Conservation (phyloP, 495 filamentous ascomycete genomes). For the Neurospora tetraspora region DNA sequence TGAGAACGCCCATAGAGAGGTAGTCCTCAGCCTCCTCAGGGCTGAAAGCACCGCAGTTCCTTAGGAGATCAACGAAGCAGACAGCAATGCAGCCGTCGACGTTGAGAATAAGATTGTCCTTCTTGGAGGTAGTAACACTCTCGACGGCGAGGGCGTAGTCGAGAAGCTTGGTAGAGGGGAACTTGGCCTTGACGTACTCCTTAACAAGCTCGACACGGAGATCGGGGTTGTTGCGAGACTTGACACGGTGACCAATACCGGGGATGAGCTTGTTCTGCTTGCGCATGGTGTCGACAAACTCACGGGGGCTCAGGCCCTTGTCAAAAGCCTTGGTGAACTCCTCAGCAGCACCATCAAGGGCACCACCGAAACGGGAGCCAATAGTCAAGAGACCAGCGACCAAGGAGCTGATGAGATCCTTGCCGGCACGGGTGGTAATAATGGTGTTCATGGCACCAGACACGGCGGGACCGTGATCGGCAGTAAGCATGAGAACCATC, state of each 20-base stretch:
- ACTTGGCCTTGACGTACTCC: conserved; percentile 94
- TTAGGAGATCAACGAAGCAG: conserved; percentile 95
- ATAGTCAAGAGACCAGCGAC: conserved; percentile 97
- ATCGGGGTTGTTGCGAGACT: conserved; percentile 99
- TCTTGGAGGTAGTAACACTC: conserved; percentile 97
- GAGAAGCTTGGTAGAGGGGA: conserved; percentile 92
- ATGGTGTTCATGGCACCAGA: conserved; percentile 99
- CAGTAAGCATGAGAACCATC: conserved; percentile 99
- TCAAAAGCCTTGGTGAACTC: conserved; percentile 98
- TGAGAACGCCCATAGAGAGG: conserved; percentile 89
- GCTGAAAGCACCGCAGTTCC: conserved; percentile 95
- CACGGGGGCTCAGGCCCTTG: conserved; percentile 94
- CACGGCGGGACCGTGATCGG: conserved; percentile 96
- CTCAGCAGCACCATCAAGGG: conserved; percentile 92
- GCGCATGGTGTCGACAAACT: conserved; percentile 97
- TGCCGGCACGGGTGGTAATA: conserved; percentile 97
- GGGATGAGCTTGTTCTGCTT: conserved; percentile 99
- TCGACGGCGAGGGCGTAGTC: conserved; percentile 98
- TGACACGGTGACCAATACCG: conserved; percentile 97
- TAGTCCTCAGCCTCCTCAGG: conserved; percentile 76
- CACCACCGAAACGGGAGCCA: conserved; percentile 96
- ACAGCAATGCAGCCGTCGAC: conserved; percentile 97
- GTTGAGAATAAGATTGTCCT: conserved; percentile 99
- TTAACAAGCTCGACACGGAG: conserved; percentile 98
- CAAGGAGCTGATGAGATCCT: conserved; percentile 91